phyloP scores from a whole-genome alignment of 768 basidiomycete genomes.

The Rhodotorula diobovata region DNA sequence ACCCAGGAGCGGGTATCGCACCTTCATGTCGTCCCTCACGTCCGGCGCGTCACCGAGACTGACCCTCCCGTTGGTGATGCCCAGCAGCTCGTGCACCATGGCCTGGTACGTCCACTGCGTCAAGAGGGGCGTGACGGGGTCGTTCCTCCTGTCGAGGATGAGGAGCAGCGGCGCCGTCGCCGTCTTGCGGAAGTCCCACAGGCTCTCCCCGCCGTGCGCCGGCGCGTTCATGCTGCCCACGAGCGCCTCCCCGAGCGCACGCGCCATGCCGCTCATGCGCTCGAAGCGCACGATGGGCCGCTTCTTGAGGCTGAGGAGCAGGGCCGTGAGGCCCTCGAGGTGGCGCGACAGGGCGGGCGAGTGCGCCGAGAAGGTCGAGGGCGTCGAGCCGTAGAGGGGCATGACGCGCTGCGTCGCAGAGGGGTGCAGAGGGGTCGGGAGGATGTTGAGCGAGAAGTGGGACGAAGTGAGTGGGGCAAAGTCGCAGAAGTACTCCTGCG shows the following conservation, averaged over 20 bases:
- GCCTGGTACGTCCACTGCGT: constrained; percentile 99
- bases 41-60: constrained; percentile 77
- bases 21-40: constrained; percentile 76
- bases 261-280: constrained; percentile 85
- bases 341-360: constrained; percentile 58
- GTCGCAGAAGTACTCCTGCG: constrained; percentile 91
- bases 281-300: constrained; percentile 92
- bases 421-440: constrained; percentile 58
- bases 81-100: constrained; percentile 94
- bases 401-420: constrained; percentile 13
- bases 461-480: constrained; percentile 80
- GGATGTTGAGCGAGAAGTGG: constrained; percentile 79
- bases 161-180: constrained; percentile 83
- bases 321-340: constrained; percentile 73
- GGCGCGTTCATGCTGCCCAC: constrained; percentile 69
- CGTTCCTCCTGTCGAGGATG: constrained; percentile 90
- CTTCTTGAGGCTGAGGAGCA: constrained; percentile 90
- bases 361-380: constrained; percentile 62
- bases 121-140: constrained; percentile 90
- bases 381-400: constrained; percentile 66
- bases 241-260: constrained; percentile 78
- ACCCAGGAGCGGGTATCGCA: constrained; percentile 48
- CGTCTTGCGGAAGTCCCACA: constrained; percentile 88
- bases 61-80: constrained; percentile 90
- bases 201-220: constrained; percentile 56